Evolutionary conservation across 2,329 filamentous ascomycete genomes (phyloP), one percentile per base, ranked within the genome.

Genomic region (Escovopsis sp.): DNA sequence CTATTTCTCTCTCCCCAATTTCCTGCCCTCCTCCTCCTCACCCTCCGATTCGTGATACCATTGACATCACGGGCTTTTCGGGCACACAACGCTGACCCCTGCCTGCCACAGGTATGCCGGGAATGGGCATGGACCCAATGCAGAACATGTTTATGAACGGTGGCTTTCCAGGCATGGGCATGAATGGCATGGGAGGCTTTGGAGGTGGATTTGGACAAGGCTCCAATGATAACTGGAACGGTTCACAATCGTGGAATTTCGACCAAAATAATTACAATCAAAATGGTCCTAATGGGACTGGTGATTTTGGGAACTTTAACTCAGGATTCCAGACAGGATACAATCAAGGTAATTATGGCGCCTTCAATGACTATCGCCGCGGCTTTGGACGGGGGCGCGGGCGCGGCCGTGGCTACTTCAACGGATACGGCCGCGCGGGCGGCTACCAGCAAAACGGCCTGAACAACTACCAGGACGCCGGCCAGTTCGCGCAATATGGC

Each of bases 201-300:
- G 74, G 76, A 66, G 75, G 76, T 64, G 72, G 74, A 60, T 71
- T 58, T 57, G 65, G 62, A 57, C 60, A 65, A 57, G 74, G 76
- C 62, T 74, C 78, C 72, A 79, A 81, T 74, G 76, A 79, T 75
- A 80, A 79, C 70, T 85, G 81, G 80, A 83, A 81, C 71, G 73
- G 73, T 70, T 80, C 81, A 67, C 79, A 84, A 68, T 77, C 79
- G 72, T 86, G 81, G 81, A 83, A 80, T 79, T 76, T 77, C 72
- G 76, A 77, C 72, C 80, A 82, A 81, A 81, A 84, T 84, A 86
- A 84, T 81, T 85, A 77, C 79, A 87, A 78, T 79, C 69, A 81
- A 82, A 85, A 77, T 83, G 78, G 77, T 75, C 74, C 76, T 73
- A 77, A 84, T 75, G 79, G 77, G 66, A 72, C 72, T 71, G 78